phyloP scores from a whole-genome alignment of 202 grass and related monocot species.

The Bolboschoenoplectus hybrid region DNA sequence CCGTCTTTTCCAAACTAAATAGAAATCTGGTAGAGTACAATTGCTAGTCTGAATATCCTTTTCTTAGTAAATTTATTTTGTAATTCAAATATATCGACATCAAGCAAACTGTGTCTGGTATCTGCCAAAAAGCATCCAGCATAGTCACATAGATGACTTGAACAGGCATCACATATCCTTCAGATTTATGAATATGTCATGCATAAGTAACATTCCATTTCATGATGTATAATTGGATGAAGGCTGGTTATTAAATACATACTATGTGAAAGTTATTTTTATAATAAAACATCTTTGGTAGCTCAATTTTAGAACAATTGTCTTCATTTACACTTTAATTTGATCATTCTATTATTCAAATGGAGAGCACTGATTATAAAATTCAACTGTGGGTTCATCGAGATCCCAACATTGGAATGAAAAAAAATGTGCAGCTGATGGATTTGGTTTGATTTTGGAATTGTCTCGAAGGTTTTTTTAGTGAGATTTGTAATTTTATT shows the following conservation, averaged over 20 bases:
- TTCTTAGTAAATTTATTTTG: background rate
- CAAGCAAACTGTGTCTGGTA: background rate
- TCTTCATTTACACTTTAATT: background rate
- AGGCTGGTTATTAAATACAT: background rate
- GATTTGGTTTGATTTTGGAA: background rate
- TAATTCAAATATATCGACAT: background rate
- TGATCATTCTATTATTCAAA: slow-evolving; percentile 1
- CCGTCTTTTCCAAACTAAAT: background rate
- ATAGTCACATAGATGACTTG: background rate
- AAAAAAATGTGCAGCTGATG: background rate
- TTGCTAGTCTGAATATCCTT: background rate
- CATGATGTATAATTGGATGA: background rate
- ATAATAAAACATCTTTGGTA: background rate
- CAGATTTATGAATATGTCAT: background rate
- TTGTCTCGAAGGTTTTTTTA: background rate
- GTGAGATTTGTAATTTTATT: background rate
- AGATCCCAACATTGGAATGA: background rate
- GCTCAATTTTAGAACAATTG: background rate
- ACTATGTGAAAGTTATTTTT: background rate
- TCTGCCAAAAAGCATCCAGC: background rate
- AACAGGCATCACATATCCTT: background rate
- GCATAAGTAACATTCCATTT: background rate
- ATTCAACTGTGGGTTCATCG: background rate
- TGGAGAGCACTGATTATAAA: background rate
- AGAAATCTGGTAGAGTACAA: background rate